These are phyloP conservation scores for Beverwykella pulmonaria DNA, from an alignment of 495 filamentous ascomycete species.

Conservation along the genomic window DNA sequence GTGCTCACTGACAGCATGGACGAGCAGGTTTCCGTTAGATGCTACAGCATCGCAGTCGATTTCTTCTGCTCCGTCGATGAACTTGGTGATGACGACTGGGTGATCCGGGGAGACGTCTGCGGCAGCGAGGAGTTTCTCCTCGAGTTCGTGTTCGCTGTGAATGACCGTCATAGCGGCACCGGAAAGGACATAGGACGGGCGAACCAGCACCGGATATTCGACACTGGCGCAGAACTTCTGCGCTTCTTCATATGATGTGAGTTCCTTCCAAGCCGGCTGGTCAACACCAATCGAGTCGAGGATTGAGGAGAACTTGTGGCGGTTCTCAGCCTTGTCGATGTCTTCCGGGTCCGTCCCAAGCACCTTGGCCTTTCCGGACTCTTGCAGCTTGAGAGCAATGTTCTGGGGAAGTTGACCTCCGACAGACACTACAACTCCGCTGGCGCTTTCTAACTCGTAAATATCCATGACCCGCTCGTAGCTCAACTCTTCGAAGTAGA, in stretches of 20 bases:
- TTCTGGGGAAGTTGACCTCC: conserved; percentile 97
- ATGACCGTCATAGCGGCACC: conserved; percentile 98
- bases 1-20: conserved; percentile 95
- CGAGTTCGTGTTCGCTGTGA: conserved; percentile 81
- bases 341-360: conserved; percentile 90
- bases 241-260: conserved; percentile 86
- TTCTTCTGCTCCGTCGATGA: conserved; percentile 95
- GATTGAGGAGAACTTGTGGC: conserved; percentile 98
- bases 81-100: conserved; percentile 97
- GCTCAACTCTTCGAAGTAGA: conserved; percentile 96
- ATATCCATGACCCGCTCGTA: conserved; percentile 99
- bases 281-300: conserved; percentile 94
- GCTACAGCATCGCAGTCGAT: conserved; percentile 98
- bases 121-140: conserved; percentile 85
- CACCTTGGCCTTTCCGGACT: conserved; percentile 82
- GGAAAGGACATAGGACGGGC: conserved; percentile 93
- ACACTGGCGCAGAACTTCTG: conserved; percentile 81
- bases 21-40: conserved; percentile 78
- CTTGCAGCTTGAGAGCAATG: conserved; percentile 92
- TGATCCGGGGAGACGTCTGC: conserved; percentile 91
- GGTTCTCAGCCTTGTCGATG: conserved; percentile 95
- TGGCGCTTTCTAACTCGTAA: conserved; percentile 86
- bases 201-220: conserved; percentile 88
- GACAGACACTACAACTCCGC: conserved; percentile 90
- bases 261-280: conserved; percentile 96